Base-by-base conservation (phyloP, 768 basidiomycete species). In the Rhizopogon sp. region DNA sequence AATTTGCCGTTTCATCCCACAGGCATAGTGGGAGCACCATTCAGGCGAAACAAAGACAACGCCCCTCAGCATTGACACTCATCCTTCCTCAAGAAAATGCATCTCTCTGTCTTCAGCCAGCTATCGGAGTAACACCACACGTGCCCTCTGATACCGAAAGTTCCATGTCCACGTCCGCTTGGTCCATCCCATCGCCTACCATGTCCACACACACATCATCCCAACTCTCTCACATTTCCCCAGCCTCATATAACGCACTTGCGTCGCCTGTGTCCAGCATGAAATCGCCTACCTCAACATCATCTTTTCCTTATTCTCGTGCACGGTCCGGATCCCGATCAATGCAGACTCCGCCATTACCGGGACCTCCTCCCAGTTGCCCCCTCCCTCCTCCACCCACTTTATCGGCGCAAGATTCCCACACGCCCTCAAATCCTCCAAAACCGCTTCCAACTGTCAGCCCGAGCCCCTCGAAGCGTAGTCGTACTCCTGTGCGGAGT, bases 311-410 rank as follows among this genome's bases (percentile, higher is more conserved):
- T 9, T 61, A 56, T 44, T 56, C 53, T 25, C 63, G 60, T n/a
- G 59, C 60, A 39, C 60, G 65, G 49, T 57, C 59, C 5, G 45
- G 63, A 10, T 67, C 67, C 22, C 67, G 67, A 28, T 60, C 65
- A 8, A 37, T 58, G 40, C 66, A 62, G 3, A 60, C 67, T 1
- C 68, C 68, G 8, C 63, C 68, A 28, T 49, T 61, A 1, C 62
- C 60, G 44, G 60, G 57, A 17, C 68, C 68, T 39, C 69, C 67
- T 3, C 68, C 68, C 9, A 64, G 56, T 3, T 62, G 67, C 1
- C 68, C 69, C 39, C 47, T 69, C 14, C 68, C 69, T 57, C 62
- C 69, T 6, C 52, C 69, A 22, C 68, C 68, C 17, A 11, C 33
- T 17, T 7, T 40, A 22, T 25, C 16, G 14, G 41, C 39, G 16